Base-by-base conservation (phyloP, 495 filamentous ascomycete genomes). In the Aspergillus homomorphus region DNA sequence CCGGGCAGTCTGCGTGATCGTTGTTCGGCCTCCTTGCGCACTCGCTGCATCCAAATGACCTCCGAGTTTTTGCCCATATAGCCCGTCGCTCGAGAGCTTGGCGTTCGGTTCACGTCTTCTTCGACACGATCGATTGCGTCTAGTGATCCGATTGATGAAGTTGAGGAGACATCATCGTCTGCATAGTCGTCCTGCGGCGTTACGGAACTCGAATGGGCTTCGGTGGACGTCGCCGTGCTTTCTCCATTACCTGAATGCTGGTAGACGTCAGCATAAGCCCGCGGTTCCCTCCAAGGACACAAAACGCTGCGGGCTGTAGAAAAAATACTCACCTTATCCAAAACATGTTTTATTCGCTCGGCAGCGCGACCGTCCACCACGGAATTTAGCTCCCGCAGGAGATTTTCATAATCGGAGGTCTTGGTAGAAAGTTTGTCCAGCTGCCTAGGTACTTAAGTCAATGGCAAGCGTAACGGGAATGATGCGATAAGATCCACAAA, bases 21-120 rank as follows among this genome's bases (percentile, higher is more conserved):
- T 52, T 73, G 66, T 23, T 73, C 69, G 16, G 69, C 67, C 54
- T 77, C 71, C 60, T 65, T 66, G 44, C 75, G 69, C 15, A 77
- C 59, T 51, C 74, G 67, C 66, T 84, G 83, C 62, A 87, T 79
- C 86, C 86, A 89, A 24, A 75, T 78, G 15, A 87, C 67, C 51
- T 86, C 84, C 0, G 85, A 88, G 51, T 81, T 86, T 60, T 87
- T 87, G 14, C 86, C 86, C 66, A 87, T 76, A 65, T 81, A 87
- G 0, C 86, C 86, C 10, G 81, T 87, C 3, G 78, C 76, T 52
- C 78, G 62, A n/a, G 76, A 68, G 43, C 69, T 66, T 58, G 79
- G 74, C 26, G 64, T 80, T 23, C 76, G 76, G 61, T 84, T 85
- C 15, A 81, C 63, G 49, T 89, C 86, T 63, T 87, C 82, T 44